A percentile compares a stretch with the other conserved stretches of the same genome.
phyloP scores from a whole-genome alignment of 352 stramenopile genomes.

The Phytophthora europaea region DNA sequence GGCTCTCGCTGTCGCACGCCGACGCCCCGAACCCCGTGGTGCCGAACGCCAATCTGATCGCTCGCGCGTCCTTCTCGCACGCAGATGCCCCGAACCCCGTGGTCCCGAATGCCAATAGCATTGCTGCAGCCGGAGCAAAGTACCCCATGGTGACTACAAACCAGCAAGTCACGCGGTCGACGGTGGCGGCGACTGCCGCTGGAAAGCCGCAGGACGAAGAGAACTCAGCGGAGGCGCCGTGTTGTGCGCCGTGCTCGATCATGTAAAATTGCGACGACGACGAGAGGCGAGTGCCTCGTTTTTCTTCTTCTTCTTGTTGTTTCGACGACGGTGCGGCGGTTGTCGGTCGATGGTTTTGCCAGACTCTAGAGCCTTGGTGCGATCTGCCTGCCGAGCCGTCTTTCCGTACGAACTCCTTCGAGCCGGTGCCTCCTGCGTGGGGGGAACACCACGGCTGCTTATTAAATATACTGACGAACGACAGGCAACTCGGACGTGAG shows the following conservation, averaged over 20 bases:
- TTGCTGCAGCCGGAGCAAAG: slow-evolving; percentile 38
- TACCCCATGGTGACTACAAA: slow-evolving; percentile 88
- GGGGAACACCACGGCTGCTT: slow-evolving; percentile 4
- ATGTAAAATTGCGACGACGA: slow-evolving; percentile 59
- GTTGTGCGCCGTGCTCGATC: slow-evolving; percentile 70
- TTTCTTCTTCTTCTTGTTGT: slow-evolving; percentile 17
- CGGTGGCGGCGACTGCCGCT: slow-evolving; percentile 15
- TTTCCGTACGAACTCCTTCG: slow-evolving; percentile 26
- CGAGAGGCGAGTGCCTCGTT: slow-evolving; percentile 4
- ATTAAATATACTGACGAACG: slow-evolving; percentile 26
- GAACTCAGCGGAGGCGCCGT: slow-evolving; percentile 51
- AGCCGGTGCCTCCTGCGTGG: slow-evolving; percentile 12
- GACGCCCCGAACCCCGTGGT: slow-evolving; percentile 75
- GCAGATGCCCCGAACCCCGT: slow-evolving; percentile 63
- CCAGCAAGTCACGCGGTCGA: slow-evolving; percentile 60
- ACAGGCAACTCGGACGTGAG: background rate
- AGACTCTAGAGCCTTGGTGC: background rate
- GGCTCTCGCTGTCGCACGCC: slow-evolving; percentile 58
- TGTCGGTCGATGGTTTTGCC: background rate
- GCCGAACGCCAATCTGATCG: slow-evolving; percentile 77
- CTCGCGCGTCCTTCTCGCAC: slow-evolving; percentile 45
- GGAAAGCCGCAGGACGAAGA: slow-evolving; percentile 46
- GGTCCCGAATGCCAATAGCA: slow-evolving; percentile 53
- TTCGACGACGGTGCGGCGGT: slow-evolving; percentile 12
- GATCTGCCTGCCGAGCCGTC: slow-evolving; percentile 18